Percentiles rank a stretch among this genome's conserved stretches.
Evolutionary conservation across 140 eudicot species (phyloP).

Genomic region (Stevia rebaudiana): DNA sequence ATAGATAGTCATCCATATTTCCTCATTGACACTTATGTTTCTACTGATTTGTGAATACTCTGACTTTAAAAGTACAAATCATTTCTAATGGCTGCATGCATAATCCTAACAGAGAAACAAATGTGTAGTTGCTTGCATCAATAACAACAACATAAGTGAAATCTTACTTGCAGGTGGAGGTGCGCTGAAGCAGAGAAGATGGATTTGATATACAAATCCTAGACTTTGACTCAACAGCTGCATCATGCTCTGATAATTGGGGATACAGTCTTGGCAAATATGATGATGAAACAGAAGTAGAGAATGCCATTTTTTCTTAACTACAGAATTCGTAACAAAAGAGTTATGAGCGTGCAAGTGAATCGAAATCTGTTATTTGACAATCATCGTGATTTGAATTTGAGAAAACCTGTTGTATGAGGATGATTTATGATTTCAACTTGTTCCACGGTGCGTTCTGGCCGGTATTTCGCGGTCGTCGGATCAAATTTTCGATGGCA

Average conservation of each 20-base stretch:
- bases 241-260: conserved; percentile 30
- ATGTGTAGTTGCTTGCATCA: too few species aligned
- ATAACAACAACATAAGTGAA: conserved; percentile 4
- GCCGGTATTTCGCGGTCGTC: too few species aligned
- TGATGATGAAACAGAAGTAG: conserved; percentile 29
- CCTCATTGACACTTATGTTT: too few species aligned
- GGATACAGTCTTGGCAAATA: conserved; percentile 25
- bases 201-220: conserved; percentile 29
- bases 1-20: too few species aligned
- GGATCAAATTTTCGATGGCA: too few species aligned
- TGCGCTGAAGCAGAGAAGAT: conserved; percentile 26
- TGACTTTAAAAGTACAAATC: too few species aligned
- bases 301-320: conserved; percentile 24
- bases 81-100: too few species aligned
- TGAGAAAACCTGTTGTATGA: neutral
- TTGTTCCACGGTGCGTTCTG: neutral
- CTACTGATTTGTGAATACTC: too few species aligned
- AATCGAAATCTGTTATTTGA: neutral
- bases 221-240: conserved; percentile 20
- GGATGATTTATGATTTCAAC: neutral
- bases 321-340: neutral
- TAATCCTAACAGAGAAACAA: too few species aligned
- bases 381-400: neutral
- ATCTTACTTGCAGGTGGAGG: conserved; percentile 27
- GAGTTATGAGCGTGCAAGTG: neutral